These are phyloP conservation scores for Xylariales sp. DNA, from an alignment of 2,329 filamentous ascomycete genomes.

Conservation along the genomic window DNA sequence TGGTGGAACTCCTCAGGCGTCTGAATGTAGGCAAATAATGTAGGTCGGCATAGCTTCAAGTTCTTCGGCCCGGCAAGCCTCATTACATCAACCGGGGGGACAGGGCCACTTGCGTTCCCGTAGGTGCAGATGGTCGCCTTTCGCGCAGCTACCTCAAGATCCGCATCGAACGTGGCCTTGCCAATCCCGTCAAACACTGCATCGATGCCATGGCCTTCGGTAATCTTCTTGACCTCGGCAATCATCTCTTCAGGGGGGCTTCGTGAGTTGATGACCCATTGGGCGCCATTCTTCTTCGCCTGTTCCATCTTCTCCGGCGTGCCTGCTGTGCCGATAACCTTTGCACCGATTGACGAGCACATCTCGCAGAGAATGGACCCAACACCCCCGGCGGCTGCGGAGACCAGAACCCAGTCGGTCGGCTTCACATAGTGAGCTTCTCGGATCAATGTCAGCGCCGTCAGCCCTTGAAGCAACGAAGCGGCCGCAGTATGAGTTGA, in stretches of 20 bases:
- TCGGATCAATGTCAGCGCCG: constrained; percentile 72
- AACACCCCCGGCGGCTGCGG: constrained; percentile 81
- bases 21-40: constrained; percentile 64
- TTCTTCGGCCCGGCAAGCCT: constrained; percentile 61
- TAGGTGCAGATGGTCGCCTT: constrained; percentile 78
- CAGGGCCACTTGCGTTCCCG: constrained; percentile 74
- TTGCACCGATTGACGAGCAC: constrained; percentile 66
- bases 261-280: constrained; percentile 57
- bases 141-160: constrained; percentile 65
- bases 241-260: constrained; percentile 58
- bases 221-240: constrained; percentile 61
- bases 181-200: constrained; percentile 86
- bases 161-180: constrained; percentile 76
- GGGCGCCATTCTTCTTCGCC: constrained; percentile 66
- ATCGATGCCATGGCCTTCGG: constrained; percentile 65
- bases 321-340: constrained; percentile 74
- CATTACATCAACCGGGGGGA: constrained; percentile 58
- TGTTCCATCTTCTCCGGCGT: constrained; percentile 67
- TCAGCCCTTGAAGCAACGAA: constrained; percentile 74
- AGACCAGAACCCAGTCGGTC: constrained; percentile 78
- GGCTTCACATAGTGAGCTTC: constrained; percentile 72
- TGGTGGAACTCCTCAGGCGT: constrained; percentile 66
- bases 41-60: constrained; percentile 69
- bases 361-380: constrained; percentile 73
- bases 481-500: constrained; percentile 61